A percentile compares a stretch with the other conserved stretches of the same genome.
Evolutionary conservation across 208 protist species (phyloP).

Genomic region (Acanthamoeba royreba): DNA sequence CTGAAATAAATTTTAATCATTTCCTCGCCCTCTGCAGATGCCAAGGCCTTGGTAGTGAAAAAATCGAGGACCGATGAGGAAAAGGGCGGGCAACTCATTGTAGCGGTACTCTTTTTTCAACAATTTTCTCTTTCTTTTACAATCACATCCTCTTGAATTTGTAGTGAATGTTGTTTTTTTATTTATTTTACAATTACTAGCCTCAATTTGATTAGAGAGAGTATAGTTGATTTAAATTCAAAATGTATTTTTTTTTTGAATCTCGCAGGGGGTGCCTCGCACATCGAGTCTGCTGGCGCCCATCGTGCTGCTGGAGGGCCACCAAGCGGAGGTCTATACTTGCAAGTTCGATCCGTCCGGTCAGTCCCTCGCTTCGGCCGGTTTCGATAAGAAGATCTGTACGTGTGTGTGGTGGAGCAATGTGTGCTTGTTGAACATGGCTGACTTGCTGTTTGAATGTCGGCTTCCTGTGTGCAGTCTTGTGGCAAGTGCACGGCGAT

Average conservation of each 20-base stretch:
- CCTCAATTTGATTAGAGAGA: too few species aligned
- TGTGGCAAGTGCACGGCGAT: constrained; percentile 78
- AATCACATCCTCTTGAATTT: too few species aligned
- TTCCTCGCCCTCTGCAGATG: not conserved
- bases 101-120: not conserved
- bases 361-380: constrained; percentile 63
- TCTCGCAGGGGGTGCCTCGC: constrained; percentile 57
- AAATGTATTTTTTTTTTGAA: not conserved
- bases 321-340: constrained; percentile 67
- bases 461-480: constrained; percentile 42
- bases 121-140: too few species aligned
- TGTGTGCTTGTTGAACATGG: too few species aligned
- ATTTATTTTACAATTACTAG: not conserved
- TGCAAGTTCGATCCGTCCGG: constrained; percentile 70
- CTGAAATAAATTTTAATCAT: not conserved
- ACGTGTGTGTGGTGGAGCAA: too few species aligned
- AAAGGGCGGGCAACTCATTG: not conserved
- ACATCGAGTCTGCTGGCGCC: constrained; percentile 76
- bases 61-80: not conserved
- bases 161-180: not conserved
- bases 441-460: not conserved
- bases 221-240: too few species aligned
- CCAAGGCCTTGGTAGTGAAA: constrained; percentile 17
- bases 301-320: constrained; percentile 78
- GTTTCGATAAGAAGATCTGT: constrained; percentile 78